These are phyloP conservation scores for Chlorella sp. DNA, from an alignment of 139 green algal species.

Conservation along the genomic window DNA sequence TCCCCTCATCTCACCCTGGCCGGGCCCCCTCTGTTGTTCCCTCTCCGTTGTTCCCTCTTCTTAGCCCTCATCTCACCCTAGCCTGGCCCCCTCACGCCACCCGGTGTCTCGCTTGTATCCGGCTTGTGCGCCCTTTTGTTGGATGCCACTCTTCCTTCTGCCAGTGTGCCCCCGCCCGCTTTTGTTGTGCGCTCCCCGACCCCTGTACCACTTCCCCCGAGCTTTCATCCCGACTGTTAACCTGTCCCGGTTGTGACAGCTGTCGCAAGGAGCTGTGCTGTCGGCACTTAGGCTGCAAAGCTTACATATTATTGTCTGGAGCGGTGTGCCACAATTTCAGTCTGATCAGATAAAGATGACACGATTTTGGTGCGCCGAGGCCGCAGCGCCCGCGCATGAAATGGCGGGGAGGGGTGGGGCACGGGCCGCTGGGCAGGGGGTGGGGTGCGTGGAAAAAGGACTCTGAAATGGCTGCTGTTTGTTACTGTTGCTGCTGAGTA, in stretches of 20 bases:
- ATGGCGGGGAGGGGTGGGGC: not conserved
- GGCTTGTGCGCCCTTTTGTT: not conserved
- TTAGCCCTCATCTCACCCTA: too few species aligned
- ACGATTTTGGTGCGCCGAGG: too few species aligned
- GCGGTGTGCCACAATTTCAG: not conserved
- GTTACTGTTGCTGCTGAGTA: not conserved
- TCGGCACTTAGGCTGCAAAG: not conserved
- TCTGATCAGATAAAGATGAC: not conserved
- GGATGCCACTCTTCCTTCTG: not conserved
- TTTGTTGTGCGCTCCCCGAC: not conserved
- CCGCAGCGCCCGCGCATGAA: not conserved
- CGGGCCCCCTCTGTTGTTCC: not conserved
- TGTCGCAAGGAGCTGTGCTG: not conserved
- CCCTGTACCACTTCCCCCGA: not conserved
- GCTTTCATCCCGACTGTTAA: not conserved
- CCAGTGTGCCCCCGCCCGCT: not conserved
- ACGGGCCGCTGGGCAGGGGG: too few species aligned
- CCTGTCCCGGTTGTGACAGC: not conserved
- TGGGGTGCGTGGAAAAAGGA: not conserved
- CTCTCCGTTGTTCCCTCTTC: too few species aligned
- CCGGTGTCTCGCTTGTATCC: not conserved
- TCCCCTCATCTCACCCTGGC: too few species aligned
- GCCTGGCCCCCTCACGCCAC: not conserved
- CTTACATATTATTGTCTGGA: not conserved
- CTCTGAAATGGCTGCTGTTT: not conserved